phyloP scores from a whole-genome alignment of 208 protist species.

The Trypanosoma theileri region DNA sequence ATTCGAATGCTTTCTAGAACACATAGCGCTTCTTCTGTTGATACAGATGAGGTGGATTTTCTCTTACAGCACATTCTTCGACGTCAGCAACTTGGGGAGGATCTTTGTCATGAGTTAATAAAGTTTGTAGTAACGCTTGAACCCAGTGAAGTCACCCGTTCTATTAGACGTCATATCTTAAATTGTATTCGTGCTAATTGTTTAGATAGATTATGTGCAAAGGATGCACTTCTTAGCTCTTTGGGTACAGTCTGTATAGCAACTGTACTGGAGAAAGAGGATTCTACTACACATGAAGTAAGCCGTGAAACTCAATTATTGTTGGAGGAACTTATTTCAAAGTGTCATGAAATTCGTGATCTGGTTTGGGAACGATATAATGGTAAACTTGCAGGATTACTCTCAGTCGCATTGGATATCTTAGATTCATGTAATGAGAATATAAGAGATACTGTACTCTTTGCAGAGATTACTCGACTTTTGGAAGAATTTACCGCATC shows the following conservation, averaged over 20 bases:
- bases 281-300: background rate
- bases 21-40: background rate
- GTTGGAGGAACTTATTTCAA: conserved; percentile 9
- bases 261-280: conserved; percentile 8
- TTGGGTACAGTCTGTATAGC: conserved; percentile 18
- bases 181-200: conserved; percentile 11
- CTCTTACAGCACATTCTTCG: conserved; percentile 15
- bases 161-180: background rate
- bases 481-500: conserved; percentile 19
- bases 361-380: conserved; percentile 15
- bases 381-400: conserved; percentile 13
- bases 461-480: background rate
- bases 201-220: background rate
- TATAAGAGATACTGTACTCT: background rate
- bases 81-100: conserved; percentile 5
- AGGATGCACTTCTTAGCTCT: background rate
- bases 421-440: conserved; percentile 1
- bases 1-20: conserved; percentile 11
- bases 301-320: background rate
- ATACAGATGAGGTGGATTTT: conserved; percentile 12
- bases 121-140: conserved; percentile 14
- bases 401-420: conserved; percentile 26
- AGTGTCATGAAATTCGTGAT: conserved; percentile 13
- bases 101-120: conserved; percentile 15
- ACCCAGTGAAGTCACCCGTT: conserved; percentile 14